Evolutionary conservation across 75 land plant genomes (phyloP).

Genomic region (Cupressus sempervirens): DNA sequence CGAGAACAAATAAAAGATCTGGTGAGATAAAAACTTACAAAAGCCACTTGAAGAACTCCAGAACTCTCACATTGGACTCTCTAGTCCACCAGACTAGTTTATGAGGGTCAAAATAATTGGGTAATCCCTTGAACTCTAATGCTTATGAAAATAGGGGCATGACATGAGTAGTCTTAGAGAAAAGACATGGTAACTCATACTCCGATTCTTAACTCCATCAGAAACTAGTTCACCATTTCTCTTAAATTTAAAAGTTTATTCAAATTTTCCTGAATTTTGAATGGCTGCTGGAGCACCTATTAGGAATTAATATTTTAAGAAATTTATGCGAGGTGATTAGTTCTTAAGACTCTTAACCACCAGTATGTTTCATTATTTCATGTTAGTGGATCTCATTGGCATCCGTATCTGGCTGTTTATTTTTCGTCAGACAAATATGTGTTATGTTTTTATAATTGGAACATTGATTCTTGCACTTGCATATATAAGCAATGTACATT

Average conservation of each 20-base stretch:
- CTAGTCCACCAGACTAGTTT: too few species aligned
- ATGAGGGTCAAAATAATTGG: too few species aligned
- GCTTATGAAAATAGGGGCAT: too few species aligned
- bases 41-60: too few species aligned
- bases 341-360: not conserved
- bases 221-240: too few species aligned
- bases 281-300: not conserved
- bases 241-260: not conserved
- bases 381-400: not conserved
- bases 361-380: not conserved
- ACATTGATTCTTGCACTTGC: not conserved
- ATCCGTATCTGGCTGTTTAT: not conserved
- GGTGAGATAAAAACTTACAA: too few species aligned
- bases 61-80: too few species aligned
- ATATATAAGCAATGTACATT: not conserved
- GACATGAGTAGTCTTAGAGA: too few species aligned
- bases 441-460: not conserved
- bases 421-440: not conserved
- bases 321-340: not conserved
- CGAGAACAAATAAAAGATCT: too few species aligned
- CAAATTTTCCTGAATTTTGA: not conserved
- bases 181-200: too few species aligned
- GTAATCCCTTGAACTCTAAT: too few species aligned
- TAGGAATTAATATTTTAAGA: not conserved
- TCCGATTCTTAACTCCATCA: too few species aligned